These are phyloP conservation scores for Tuctoria greenei DNA, from an alignment of 176 grass and related monocot genomes.

Conservation along the genomic window DNA sequence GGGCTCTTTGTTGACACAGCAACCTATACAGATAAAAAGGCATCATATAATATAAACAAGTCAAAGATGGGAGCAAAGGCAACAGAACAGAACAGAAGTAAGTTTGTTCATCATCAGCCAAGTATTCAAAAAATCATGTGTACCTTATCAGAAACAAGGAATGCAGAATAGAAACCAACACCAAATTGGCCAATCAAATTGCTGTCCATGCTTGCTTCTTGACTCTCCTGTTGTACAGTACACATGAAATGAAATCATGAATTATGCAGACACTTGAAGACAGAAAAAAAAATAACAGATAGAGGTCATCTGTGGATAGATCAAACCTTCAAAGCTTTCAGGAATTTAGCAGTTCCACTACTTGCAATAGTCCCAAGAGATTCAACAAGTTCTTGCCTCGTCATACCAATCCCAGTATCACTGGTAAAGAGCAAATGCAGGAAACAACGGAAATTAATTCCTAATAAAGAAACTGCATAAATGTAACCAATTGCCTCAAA, in stretches of 20 bases:
- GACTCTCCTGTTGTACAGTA: constrained; percentile 71
- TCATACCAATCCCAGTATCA: constrained; percentile 98
- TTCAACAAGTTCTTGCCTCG: constrained; percentile 83
- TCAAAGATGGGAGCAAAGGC: background rate
- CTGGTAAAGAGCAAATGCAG: constrained; percentile 50
- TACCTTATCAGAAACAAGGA: constrained; percentile 97
- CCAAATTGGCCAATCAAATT: constrained; percentile 99
- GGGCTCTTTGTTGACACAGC: constrained; percentile 93
- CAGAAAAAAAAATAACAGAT: background rate
- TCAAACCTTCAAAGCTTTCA: constrained; percentile 86
- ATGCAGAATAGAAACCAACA: constrained; percentile 95
- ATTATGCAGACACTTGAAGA: constrained; percentile 7
- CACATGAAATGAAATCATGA: constrained; percentile 6
- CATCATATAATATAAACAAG: constrained; percentile 6
- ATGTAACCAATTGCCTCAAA: background rate
- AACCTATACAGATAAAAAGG: constrained; percentile 50
- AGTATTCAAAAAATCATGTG: constrained; percentile 2
- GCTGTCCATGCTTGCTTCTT: constrained; percentile 80
- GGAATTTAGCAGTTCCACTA: constrained; percentile 95
- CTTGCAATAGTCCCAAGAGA: constrained; percentile 95
- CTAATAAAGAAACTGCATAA: background rate
- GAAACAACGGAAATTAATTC: background rate
- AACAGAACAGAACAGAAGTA: background rate
- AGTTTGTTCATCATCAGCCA: background rate
- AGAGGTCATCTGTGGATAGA: background rate